A percentile compares a stretch with the other conserved stretches of the same genome.
Conservation (phyloP, 306 rosid genomes). For the Prunus mume region DNA sequence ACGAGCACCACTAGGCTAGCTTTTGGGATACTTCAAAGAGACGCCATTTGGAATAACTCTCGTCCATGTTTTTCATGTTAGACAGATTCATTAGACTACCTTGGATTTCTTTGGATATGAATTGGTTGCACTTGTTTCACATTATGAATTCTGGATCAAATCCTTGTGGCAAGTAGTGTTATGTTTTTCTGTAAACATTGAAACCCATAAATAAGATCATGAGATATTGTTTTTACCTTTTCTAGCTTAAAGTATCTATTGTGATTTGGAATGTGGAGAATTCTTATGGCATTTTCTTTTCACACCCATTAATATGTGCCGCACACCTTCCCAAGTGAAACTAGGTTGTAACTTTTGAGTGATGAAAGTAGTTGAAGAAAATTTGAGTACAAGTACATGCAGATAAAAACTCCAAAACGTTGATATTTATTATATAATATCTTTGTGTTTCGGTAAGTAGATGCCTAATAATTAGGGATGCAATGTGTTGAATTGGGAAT, state of each 20-base stretch:
- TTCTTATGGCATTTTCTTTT: background rate
- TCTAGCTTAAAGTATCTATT: background rate
- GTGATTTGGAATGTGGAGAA: background rate
- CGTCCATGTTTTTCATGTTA: conserved; percentile 5
- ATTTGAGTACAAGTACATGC: background rate
- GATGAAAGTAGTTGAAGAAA: background rate
- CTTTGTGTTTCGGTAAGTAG: too few relatives aligned
- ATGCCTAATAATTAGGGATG: too few relatives aligned
- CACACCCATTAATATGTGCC: background rate
- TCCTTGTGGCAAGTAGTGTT: conserved; percentile 5
- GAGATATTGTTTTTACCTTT: background rate
- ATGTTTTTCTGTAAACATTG: background rate
- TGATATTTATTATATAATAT: background rate
- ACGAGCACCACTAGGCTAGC: conserved; percentile 34
- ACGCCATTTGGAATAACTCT: background rate
- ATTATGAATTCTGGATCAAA: conserved; percentile 16
- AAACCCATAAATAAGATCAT: conserved; percentile 28
- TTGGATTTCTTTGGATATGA: conserved; percentile 6
- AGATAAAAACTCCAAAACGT: background rate
- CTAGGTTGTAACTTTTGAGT: too few relatives aligned
- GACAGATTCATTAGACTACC: background rate
- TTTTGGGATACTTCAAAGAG: background rate
- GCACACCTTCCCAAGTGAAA: background rate
- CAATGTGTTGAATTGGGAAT: too few relatives aligned
- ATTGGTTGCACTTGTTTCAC: conserved; percentile 4